A percentile compares a stretch with the other conserved stretches of the same genome.
These are phyloP conservation scores for Mentha longifolia DNA, from an alignment of 257 asterid species.

Conservation along the genomic window DNA sequence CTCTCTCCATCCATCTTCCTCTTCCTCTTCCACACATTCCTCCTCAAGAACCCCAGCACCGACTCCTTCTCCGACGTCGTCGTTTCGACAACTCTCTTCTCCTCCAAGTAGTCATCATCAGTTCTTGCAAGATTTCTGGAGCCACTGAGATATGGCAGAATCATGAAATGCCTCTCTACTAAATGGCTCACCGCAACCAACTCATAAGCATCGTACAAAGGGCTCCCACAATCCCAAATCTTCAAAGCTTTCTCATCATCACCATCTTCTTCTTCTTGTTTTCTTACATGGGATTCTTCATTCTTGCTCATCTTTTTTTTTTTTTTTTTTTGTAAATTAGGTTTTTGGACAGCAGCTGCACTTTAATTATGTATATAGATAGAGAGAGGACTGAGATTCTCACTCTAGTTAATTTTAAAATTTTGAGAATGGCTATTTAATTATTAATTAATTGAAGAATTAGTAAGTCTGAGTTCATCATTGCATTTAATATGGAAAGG, in stretches of 20 bases:
- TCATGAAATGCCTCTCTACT: constrained; percentile 58
- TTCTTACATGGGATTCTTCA: constrained; percentile 16
- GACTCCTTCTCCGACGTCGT: constrained; percentile 26
- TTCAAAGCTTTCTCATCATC: constrained; percentile 18
- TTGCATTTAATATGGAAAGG: not conserved
- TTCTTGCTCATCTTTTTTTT: not conserved
- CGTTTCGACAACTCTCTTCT: not conserved
- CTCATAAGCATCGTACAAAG: constrained; percentile 71
- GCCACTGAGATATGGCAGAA: constrained; percentile 43
- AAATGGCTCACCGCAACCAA: constrained; percentile 56
- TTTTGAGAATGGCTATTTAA: constrained; percentile 25
- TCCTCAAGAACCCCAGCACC: constrained; percentile 22
- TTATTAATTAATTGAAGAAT: constrained; percentile 24
- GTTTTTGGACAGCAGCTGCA: not conserved
- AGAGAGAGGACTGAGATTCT: not conserved
- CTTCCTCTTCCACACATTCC: constrained; percentile 25
- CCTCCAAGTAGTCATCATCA: not conserved
- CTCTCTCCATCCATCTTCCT: constrained; percentile 21
- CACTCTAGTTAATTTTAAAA: not conserved
- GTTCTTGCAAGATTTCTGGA: constrained; percentile 23
- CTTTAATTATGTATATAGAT: no score
- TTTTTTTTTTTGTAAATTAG: not conserved
- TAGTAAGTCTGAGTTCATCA: not conserved
- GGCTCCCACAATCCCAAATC: constrained; percentile 84
- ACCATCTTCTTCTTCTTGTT: constrained; percentile 24